Base-by-base conservation (phyloP, 495 filamentous ascomycete genomes). In the Penicillium coprophilum region DNA sequence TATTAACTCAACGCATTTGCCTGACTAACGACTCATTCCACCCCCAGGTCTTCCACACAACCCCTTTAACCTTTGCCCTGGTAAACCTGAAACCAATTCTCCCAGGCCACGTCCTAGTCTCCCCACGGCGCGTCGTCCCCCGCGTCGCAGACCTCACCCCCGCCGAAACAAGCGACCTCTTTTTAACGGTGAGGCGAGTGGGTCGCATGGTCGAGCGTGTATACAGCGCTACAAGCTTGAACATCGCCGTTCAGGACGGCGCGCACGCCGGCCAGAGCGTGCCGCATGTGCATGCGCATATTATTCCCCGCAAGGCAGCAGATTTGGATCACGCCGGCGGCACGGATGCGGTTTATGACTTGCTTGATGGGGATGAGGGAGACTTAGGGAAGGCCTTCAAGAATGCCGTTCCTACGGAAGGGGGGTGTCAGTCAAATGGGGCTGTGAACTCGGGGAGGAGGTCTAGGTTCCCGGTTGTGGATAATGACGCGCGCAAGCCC, bases 1-100 rank as follows among this genome's bases (percentile, higher is more conserved):
- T 46, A 28, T 46, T 17, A 45, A 30, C 40, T 19, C 43, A 11
- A 50, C 15, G 9, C 15, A 38, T 6, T 15, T 9, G 8, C 34
- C 12, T 34, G 6, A 53, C 27, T 28, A 40, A 38, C 24, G 40
- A 41, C 19, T 20, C 10, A 20, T n/a, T 40, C n/a, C 23, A 11
- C 30, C 8, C 20, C 24, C 45, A 84, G 88, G 88, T 96, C 77
- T 98, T 98, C 81, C 81, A 94, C 74, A 76, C 72, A 60, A 96
- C 92, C 11, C 77, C 87, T 12, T 79, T 85, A 63, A 85, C 85
- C 68, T 94, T 89, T 78, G 88, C 88, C 56, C 82, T 96, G 49
- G 91, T 96, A 21, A 97, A 97, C 78, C 83, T 97, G 64, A 96
- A 96, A 71, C 94, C 94, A 12, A 83, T 98, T 17, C 82, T 97